A percentile compares a stretch with the other conserved stretches of the same genome.
phyloP scores from a whole-genome alignment of 495 filamentous ascomycete species.

The Penicillium verhagenii region DNA sequence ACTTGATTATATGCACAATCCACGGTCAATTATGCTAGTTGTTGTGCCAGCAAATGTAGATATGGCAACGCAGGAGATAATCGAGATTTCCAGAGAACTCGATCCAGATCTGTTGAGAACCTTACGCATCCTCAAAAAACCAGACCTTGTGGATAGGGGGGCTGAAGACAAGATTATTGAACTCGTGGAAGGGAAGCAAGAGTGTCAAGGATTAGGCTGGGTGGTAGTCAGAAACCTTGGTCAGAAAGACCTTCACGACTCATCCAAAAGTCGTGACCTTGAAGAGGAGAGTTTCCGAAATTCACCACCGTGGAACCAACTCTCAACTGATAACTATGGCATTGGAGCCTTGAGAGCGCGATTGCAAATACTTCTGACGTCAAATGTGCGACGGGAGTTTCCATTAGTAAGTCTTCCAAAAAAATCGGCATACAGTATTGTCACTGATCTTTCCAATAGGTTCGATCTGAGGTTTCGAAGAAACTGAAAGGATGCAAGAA shows the following conservation, averaged over 20 bases:
- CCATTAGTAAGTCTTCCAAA: slow-evolving; percentile 45
- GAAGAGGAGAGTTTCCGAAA: no score
- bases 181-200: slow-evolving; percentile 43
- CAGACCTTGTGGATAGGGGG: slow-evolving; percentile 54
- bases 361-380: slow-evolving; percentile 24
- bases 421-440: no score
- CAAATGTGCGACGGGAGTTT: slow-evolving; percentile 51
- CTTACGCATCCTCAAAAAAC: slow-evolving; percentile 60
- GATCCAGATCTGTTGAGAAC: slow-evolving; percentile 53
- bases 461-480: slow-evolving; percentile 45
- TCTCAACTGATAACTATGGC: slow-evolving; percentile 49
- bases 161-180: slow-evolving; percentile 43
- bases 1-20: slow-evolving; percentile 49
- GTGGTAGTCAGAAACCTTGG: slow-evolving; percentile 56
- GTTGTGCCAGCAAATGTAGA: slow-evolving; percentile 65
- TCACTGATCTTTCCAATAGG: slow-evolving; percentile 24
- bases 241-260: slow-evolving; percentile 25
- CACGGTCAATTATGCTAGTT: slow-evolving; percentile 56
- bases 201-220: slow-evolving; percentile 52
- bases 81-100: slow-evolving; percentile 48
- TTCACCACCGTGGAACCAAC: slow-evolving; percentile 48
- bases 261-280: no score
- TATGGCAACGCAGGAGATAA: slow-evolving; percentile 60
- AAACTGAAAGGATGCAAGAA: slow-evolving; percentile 32
- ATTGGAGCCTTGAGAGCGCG: slow-evolving; percentile 46